Conservation (phyloP, 2,329 filamentous ascomycete genomes). For the Arthrobotrys sinensis region DNA sequence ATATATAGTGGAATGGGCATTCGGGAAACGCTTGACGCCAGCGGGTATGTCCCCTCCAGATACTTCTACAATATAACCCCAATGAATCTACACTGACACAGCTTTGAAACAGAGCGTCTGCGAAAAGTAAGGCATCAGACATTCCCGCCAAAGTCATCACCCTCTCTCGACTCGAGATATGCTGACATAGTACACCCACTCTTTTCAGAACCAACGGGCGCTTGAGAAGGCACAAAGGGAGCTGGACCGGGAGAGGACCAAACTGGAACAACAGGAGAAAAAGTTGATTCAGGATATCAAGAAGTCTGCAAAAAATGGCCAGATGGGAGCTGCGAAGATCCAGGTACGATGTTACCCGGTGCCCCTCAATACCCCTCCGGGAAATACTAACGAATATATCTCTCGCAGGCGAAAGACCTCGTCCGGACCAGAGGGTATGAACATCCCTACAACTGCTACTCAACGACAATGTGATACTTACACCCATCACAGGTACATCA, state of each 20-base stretch:
- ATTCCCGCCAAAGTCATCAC: background rate
- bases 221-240: constrained; percentile 98
- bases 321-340: constrained; percentile 98
- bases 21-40: constrained; percentile 98
- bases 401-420: constrained; percentile 82
- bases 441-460: background rate
- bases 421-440: constrained; percentile 85
- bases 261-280: constrained; percentile 99
- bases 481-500: constrained; percentile 78
- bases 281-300: constrained; percentile 96
- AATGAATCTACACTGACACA: constrained; percentile 25
- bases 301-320: constrained; percentile 96
- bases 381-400: constrained; percentile 3
- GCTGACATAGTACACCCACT: constrained; percentile 9
- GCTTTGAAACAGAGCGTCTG: constrained; percentile 68
- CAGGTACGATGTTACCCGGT: constrained; percentile 71
- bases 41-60: constrained; percentile 30
- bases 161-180: background rate
- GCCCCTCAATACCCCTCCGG: background rate
- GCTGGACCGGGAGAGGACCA: constrained; percentile 92
- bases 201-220: constrained; percentile 82
- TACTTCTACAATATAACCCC: background rate
- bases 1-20: constrained; percentile 86
- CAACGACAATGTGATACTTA: constrained; percentile 10
- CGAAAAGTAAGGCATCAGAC: constrained; percentile 66